These are phyloP conservation scores for Berkeleyomyces rouxiae DNA, from an alignment of 2,329 filamentous ascomycete genomes.

Conservation along the genomic window DNA sequence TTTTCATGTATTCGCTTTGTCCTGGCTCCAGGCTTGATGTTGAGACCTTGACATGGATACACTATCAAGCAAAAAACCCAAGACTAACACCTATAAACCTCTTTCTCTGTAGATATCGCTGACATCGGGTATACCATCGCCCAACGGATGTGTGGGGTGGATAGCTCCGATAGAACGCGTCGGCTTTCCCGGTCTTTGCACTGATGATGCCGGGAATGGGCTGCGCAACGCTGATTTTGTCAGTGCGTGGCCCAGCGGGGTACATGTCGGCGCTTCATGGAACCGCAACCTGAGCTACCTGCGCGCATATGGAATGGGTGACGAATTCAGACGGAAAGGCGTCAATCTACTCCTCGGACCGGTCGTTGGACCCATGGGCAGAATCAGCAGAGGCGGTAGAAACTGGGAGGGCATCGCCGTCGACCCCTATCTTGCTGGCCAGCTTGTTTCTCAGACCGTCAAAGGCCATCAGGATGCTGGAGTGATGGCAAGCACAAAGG, in stretches of 20 bases:
- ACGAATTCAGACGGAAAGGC: constrained; percentile 60
- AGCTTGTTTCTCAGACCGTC: constrained; percentile 32
- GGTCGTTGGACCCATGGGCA: constrained; percentile 49
- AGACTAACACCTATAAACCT: background rate
- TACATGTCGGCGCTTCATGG: constrained; percentile 50
- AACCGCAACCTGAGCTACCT: constrained; percentile 52
- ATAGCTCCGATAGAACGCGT: constrained; percentile 24
- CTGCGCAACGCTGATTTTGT: constrained; percentile 28
- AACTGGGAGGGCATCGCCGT: constrained; percentile 41
- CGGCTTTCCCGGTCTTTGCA: constrained; percentile 28
- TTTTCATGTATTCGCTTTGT: background rate
- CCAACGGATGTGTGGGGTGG: constrained; percentile 33
- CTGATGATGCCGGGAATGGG: constrained; percentile 29
- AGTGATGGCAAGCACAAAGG: constrained; percentile 51
- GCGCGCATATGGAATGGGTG: constrained; percentile 57
- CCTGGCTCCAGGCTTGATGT: background rate
- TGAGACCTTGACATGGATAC: background rate
- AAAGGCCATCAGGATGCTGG: constrained; percentile 24
- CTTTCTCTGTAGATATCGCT: constrained; percentile 38
- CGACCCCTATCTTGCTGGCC: constrained; percentile 43
- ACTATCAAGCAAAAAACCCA: background rate
- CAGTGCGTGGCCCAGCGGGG: constrained; percentile 34
- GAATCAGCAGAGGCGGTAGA: constrained; percentile 42
- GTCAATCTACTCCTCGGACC: constrained; percentile 66
- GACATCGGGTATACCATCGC: constrained; percentile 49